A percentile compares a stretch with the other conserved stretches of the same genome.
Evolutionary conservation across 176 grass and related monocot species (phyloP).

Genomic region (Chrysopogon serrulatus): DNA sequence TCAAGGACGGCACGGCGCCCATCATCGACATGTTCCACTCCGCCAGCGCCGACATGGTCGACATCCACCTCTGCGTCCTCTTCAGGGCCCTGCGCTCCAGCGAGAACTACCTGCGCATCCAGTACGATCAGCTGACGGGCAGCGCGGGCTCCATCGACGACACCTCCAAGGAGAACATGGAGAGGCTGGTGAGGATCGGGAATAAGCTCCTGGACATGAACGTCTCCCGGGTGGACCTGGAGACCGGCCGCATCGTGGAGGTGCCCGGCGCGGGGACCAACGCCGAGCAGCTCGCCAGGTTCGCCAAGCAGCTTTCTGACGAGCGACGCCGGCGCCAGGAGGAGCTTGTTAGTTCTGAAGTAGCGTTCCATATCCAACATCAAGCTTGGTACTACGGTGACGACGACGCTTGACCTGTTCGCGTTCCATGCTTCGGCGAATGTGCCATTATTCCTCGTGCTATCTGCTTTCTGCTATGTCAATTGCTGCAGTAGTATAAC

Average conservation of each 20-base stretch:
- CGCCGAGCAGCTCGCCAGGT: conserved; percentile 31
- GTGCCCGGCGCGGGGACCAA: conserved; percentile 43
- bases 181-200: conserved; percentile 49
- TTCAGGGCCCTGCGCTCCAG: conserved; percentile 43
- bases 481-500: too few species aligned
- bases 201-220: conserved; percentile 42
- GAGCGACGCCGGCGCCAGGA: conserved; percentile 24
- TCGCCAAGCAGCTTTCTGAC: conserved; percentile 48
- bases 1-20: conserved; percentile 37
- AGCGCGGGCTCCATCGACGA: conserved; percentile 54
- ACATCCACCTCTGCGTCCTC: conserved; percentile 65
- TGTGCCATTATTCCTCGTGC: not conserved
- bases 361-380: not conserved
- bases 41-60: conserved; percentile 79
- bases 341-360: not conserved
- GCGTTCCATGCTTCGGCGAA: not conserved
- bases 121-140: conserved; percentile 53
- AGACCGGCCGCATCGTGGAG: conserved; percentile 42
- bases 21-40: conserved; percentile 65
- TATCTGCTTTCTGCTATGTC: too few species aligned
- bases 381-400: not conserved
- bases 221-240: conserved; percentile 59
- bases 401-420: not conserved
- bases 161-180: conserved; percentile 41
- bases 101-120: conserved; percentile 58